Evolutionary conservation across 306 rosid species (phyloP), one percentile per base, ranked within the genome.

Genomic region (Vigna mungo): DNA sequence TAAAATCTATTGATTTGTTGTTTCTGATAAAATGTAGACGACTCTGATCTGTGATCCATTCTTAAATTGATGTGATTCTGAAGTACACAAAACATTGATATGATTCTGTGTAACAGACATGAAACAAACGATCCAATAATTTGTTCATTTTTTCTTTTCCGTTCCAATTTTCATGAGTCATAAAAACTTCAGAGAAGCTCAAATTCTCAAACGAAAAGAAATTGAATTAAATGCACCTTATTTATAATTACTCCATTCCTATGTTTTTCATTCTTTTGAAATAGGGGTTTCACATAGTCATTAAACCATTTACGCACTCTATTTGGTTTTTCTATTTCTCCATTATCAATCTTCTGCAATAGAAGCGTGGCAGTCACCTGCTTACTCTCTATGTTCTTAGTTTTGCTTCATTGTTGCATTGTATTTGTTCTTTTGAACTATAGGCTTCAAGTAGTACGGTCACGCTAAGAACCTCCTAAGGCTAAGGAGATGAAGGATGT

Each of bases 221-320:
- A 58, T 27, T 58, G 15, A 30, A 58, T 9, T 76, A 64, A 34
- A 10, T 53, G 18, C 49, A 14, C 16, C 37, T 11, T 25, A 18
- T 78, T 68, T 44, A n/a, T n/a, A 74, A 56, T 58, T 78, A 46
- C 17, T 78, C 44, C 6, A 7, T 10, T 9, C n/a, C 56, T 71
- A 25, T 23, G 25, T 67, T 61, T 78, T 21, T 37, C 36, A 5
- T 79, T 49, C 47, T 30, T 47, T 3, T 32, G 17, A 61, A 78
- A 18, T 32, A 78, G 23, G 14, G 68, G 23, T 34, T 60, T 61
- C 21, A 8, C 6, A 14, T 17, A 21, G 52, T 34, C 8, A 68
- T 68, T 56, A 34, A 2, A 8, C 49, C 72, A 23, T 43, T 36
- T 59, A 49, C 1, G 16, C 77, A 23, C 25, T 23, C 16, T 78